These are phyloP conservation scores for Solidago caesia DNA, from an alignment of 129 eudicot genomes.

Conservation along the genomic window DNA sequence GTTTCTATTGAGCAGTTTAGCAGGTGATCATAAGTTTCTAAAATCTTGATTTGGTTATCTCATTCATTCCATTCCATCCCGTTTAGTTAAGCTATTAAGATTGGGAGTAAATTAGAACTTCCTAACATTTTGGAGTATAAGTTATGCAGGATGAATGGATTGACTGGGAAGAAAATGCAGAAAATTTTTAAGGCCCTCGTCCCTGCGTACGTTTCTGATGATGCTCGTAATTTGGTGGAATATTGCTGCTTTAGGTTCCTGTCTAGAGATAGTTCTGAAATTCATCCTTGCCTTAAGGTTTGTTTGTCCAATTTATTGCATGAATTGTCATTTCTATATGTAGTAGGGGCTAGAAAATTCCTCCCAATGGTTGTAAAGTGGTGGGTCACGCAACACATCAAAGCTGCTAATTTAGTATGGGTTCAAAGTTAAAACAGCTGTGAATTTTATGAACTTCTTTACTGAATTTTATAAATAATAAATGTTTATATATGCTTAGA, in stretches of 20 bases:
- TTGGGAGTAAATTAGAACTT: constrained; percentile 8
- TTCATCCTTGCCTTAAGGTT: constrained; percentile 77
- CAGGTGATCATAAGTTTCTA: constrained; percentile 51
- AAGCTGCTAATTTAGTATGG: no score
- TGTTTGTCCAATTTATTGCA: constrained; percentile 7
- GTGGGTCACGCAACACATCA: no score
- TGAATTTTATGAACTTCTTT: no score
- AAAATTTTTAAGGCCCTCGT: constrained; percentile 65
- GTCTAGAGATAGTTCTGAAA: constrained; percentile 64
- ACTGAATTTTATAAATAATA: no score
- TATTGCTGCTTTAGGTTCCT: constrained; percentile 85
- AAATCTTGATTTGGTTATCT: neutral
- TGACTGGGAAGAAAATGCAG: constrained; percentile 74
- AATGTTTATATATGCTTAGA: no score
- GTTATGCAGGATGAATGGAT: constrained; percentile 83
- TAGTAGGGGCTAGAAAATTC: neutral
- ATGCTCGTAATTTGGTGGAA: constrained; percentile 78
- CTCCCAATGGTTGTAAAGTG: no score
- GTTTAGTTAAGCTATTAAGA: neutral
- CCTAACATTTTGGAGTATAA: constrained; percentile 25
- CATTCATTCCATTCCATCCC: neutral
- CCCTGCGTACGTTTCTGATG: constrained; percentile 46
- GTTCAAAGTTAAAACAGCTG: no score
- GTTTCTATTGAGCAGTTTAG: constrained; percentile 94
- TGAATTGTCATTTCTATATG: neutral